These are phyloP conservation scores for Dictyostelium citrinum DNA, from an alignment of 78 protist species.

Conservation along the genomic window DNA sequence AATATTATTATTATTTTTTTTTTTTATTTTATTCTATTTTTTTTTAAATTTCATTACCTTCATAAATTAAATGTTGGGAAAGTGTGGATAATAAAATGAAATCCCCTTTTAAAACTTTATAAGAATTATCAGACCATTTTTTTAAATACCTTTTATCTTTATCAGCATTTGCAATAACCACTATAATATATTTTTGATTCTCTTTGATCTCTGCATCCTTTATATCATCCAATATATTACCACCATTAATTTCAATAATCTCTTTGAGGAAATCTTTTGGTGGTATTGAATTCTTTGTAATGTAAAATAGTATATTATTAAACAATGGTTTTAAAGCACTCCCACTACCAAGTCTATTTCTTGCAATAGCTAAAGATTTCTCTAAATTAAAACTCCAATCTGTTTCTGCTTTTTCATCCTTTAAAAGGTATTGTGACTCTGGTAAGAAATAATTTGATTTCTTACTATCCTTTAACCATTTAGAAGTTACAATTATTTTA, in stretches of 20 bases:
- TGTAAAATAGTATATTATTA: not conserved
- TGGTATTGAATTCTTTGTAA: constrained; percentile 8
- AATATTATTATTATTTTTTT: not conserved
- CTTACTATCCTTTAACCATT: constrained; percentile 20
- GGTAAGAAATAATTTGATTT: not conserved
- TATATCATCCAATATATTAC: not conserved
- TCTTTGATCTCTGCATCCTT: not conserved
- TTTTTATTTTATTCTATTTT: not conserved
- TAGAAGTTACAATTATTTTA: constrained; percentile 12
- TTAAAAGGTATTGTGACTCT: not conserved
- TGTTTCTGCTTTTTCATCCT: constrained; percentile 27
- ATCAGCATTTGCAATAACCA: not conserved
- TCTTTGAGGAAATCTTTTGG: constrained; percentile 4
- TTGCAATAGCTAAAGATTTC: not conserved
- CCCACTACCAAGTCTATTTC: not conserved
- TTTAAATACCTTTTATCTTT: constrained; percentile 9
- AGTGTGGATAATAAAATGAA: constrained; percentile 28
- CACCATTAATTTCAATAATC: not conserved
- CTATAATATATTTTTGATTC: not conserved
- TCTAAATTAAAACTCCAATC: constrained; percentile 23
- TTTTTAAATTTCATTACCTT: not conserved
- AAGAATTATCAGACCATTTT: not conserved
- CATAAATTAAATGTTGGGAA: not conserved
- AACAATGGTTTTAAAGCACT: not conserved
- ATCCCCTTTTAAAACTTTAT: constrained; percentile 25